phyloP scores from a whole-genome alignment of 768 basidiomycete species.

The Leccinum sublutescens region DNA sequence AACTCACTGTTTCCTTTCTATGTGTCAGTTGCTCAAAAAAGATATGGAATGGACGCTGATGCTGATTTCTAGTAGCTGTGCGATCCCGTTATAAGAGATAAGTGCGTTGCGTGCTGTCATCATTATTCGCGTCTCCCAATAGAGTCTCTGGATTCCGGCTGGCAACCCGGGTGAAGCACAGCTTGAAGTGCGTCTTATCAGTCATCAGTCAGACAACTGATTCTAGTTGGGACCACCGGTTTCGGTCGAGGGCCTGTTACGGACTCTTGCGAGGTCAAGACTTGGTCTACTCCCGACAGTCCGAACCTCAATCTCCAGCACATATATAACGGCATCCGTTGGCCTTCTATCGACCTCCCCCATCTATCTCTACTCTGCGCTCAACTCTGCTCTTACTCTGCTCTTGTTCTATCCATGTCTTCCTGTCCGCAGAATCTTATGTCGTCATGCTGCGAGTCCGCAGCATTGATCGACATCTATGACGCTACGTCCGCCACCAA shows the following conservation, averaged over 20 bases:
- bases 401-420: conserved; percentile 7
- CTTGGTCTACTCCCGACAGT: not conserved
- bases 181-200: too few relatives aligned
- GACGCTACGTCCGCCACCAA: too few relatives aligned
- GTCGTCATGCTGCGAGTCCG: not conserved
- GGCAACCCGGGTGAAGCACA: too few relatives aligned
- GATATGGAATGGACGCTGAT: too few relatives aligned
- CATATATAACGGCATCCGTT: not conserved
- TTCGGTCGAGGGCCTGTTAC: not conserved
- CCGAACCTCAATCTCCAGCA: not conserved
- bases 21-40: too few relatives aligned
- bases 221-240: not conserved
- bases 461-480: too few relatives aligned
- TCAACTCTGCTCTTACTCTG: not conserved
- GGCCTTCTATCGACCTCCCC: not conserved
- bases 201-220: not conserved
- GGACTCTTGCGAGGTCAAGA: not conserved
- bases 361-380: not conserved
- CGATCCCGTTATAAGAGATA: too few relatives aligned
- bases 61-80: too few relatives aligned
- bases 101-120: too few relatives aligned
- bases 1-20: too few relatives aligned
- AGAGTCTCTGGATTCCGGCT: too few relatives aligned
- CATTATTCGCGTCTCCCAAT: too few relatives aligned
- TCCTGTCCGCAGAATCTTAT: not conserved